Evolutionary conservation across 192 early-diverging fungal species (phyloP).

Genomic region (Backusella circina): DNA sequence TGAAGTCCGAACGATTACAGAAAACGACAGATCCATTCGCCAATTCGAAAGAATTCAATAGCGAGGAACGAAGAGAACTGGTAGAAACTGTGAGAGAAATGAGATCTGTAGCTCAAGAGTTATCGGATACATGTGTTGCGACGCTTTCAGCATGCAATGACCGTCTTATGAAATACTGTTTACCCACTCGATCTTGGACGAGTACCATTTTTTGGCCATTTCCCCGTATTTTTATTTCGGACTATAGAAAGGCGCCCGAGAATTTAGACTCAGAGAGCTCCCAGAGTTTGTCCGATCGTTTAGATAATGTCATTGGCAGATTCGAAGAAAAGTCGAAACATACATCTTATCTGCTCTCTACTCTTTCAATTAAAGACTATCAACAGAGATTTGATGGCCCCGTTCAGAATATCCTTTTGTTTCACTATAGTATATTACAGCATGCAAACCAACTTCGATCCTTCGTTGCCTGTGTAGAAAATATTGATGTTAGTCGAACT

Average conservation of each 20-base stretch:
- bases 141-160: neutral
- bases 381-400: neutral
- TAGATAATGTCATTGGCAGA: neutral
- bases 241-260: neutral
- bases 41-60: neutral
- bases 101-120: neutral
- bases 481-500: neutral
- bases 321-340: neutral
- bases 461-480: neutral
- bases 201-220: constrained; percentile 15
- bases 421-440: neutral
- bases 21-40: neutral
- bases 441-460: neutral
- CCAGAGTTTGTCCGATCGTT: neutral
- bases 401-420: neutral
- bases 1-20: constrained; percentile 3
- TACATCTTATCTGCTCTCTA: neutral
- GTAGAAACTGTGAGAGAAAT: neutral
- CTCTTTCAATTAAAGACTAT: neutral
- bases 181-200: neutral
- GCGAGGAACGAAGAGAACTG: neutral
- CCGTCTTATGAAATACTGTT: neutral
- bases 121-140: neutral
- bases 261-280: neutral
- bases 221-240: constrained; percentile 2